Percentiles rank a stretch among this genome's conserved stretches.
Conservation (phyloP, 129 eudicot genomes). For the Oenanthe sinensis region DNA sequence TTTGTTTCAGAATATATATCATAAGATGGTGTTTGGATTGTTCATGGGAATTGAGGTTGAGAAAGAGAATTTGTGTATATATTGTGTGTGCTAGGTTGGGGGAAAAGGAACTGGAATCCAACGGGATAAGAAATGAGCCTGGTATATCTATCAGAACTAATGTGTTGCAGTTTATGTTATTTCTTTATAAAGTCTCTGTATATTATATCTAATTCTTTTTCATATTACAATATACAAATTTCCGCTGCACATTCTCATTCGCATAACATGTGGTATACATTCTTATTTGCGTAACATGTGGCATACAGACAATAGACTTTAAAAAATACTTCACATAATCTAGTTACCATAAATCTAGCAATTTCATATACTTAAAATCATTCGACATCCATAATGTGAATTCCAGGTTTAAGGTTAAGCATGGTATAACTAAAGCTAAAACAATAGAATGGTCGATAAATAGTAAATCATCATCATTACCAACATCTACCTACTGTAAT, state of each 20-base stretch:
- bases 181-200: too few relatives aligned
- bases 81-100: not conserved
- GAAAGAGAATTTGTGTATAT: not conserved
- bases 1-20: too few relatives aligned
- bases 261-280: too few relatives aligned
- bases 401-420: not conserved
- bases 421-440: not conserved
- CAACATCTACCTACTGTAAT: not conserved
- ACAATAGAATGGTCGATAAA: not conserved
- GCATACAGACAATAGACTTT: too few relatives aligned
- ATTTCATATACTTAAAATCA: not conserved
- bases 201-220: too few relatives aligned
- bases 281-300: too few relatives aligned
- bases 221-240: too few relatives aligned
- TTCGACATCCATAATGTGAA: too few relatives aligned
- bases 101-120: not conserved
- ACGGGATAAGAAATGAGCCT: not conserved
- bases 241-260: too few relatives aligned
- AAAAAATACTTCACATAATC: too few relatives aligned
- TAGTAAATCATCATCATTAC: not conserved
- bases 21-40: not conserved
- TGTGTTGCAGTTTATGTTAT: not conserved
- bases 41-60: not conserved
- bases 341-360: not conserved
- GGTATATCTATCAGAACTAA: too few relatives aligned